Evolutionary conservation across 441 rosid species (phyloP).

Genomic region (Syzygium syzygioides): DNA sequence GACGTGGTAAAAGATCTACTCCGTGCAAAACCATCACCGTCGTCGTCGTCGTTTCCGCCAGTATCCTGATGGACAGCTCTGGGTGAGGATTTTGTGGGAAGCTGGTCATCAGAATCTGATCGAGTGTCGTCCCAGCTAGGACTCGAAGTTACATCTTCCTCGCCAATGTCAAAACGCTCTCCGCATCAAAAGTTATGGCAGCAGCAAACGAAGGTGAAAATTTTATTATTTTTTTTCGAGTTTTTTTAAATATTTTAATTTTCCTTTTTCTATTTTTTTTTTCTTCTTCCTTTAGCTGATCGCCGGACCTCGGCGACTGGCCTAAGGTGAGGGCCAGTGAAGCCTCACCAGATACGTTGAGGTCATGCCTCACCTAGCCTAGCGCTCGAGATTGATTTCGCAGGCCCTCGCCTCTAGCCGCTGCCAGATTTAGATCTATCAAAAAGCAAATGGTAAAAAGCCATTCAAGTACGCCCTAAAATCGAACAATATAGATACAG

Average conservation of each 20-base stretch:
- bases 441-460: background rate
- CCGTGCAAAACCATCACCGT: conserved; percentile 33
- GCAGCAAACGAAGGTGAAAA: background rate
- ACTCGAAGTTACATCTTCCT: conserved; percentile 58
- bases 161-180: conserved; percentile 82
- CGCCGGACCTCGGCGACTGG: no score
- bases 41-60: conserved; percentile 40
- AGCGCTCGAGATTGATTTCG: no score
- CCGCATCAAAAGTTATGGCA: conserved; percentile 30
- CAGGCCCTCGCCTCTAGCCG: no score
- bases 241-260: background rate
- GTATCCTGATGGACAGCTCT: conserved; percentile 32
- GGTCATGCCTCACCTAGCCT: no score
- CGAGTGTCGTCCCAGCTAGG: conserved; percentile 44
- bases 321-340: no score
- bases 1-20: conserved; percentile 39
- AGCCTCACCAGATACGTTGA: no score
- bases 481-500: no score
- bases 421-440: no score
- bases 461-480: background rate
- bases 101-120: conserved; percentile 40
- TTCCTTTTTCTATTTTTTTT: no score
- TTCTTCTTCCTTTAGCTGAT: no score
- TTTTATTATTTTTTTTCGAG: background rate
- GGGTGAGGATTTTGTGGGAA: conserved; percentile 27